These are phyloP conservation scores for Apiospora sp. DNA, from an alignment of 2,329 filamentous ascomycete species.

Conservation along the genomic window DNA sequence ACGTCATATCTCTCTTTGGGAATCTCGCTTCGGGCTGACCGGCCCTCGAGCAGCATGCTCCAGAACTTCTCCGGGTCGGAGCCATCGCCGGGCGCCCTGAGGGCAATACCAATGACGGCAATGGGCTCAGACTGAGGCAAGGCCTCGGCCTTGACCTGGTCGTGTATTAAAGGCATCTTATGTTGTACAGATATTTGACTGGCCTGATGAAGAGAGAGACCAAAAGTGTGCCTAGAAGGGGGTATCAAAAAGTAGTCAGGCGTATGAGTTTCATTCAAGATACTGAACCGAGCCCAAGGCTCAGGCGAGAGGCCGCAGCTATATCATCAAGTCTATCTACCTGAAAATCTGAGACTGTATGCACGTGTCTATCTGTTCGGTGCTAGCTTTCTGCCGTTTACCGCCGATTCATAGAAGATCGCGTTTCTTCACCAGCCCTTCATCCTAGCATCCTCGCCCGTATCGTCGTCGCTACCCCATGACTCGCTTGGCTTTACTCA, in stretches of 20 bases:
- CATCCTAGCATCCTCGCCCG: neutral
- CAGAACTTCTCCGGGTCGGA: constrained; percentile 34
- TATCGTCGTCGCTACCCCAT: neutral
- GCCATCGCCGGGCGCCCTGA: constrained; percentile 39
- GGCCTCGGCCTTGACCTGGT: neutral
- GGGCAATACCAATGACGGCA: constrained; percentile 38
- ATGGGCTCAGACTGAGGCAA: constrained; percentile 25
- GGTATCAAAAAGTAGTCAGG: neutral
- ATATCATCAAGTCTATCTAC: neutral
- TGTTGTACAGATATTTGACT: neutral
- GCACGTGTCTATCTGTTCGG: neutral
- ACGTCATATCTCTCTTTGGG: constrained; percentile 36
- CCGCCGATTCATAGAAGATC: neutral
- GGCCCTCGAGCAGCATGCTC: constrained; percentile 39
- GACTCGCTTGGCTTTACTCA: neutral
- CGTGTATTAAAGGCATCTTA: neutral
- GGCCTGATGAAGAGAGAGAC: neutral
- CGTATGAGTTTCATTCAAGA: neutral
- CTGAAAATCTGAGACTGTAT: neutral
- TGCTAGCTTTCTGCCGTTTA: too few relatives aligned
- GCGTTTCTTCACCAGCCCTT: neutral
- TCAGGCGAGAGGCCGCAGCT: neutral
- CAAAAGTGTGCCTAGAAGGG: neutral
- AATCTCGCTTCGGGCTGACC: constrained; percentile 33
- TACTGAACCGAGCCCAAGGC: too few relatives aligned